Base-by-base conservation (phyloP, 1,284 basidiomycete species). In the Moniliella sp. region DNA sequence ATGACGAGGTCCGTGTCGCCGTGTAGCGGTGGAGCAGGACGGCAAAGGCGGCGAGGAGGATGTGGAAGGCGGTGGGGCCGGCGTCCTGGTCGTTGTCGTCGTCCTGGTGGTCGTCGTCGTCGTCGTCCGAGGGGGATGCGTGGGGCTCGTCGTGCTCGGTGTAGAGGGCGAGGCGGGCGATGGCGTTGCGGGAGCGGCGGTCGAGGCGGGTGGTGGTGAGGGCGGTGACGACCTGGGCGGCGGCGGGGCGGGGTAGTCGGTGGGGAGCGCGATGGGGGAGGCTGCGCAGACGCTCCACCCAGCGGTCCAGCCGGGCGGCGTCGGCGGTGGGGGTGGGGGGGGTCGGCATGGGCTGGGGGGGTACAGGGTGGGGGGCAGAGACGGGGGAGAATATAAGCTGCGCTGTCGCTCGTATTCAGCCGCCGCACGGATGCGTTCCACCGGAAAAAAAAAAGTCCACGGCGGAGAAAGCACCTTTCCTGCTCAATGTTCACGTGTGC, bases 11-110 rank as follows among this genome's bases (percentile, higher is more conserved):
- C 84, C 9, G 76, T 86, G 62, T 99, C 91, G 32, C 80, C 84
- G 91, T 94, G 65, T 86, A 93, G 26, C 91, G 71, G 66, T 94
- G 83, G 9, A 99, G 67, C 19, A 97, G 68, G 21, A 91, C 77
- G 14, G 74, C 71, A 62, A 97, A 93, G 0, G 86, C 77, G 12
- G 88, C 74, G 28, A 97, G 69, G 28, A 97, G 71, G 10, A 97
- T 68, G 57, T 93, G 83, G 61, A 84, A 91, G 2, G 79, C 76
- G 3, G 83, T 81, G 4, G 82, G 79, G 10, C 35, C 15, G 4
- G 28, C 10, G 11, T 44, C 42, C 11, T 43, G 45, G 9, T 40
- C 41, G 13, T 45, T 31, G 4, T 35, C 31, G 17, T 34, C 34
- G 15, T 35, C 30, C 2, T 37, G 25, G 31, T 21, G 28, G 8